These are phyloP conservation scores for Barnettozyma sucrosica DNA, from an alignment of 805 yeast genomes.

Conservation along the genomic window DNA sequence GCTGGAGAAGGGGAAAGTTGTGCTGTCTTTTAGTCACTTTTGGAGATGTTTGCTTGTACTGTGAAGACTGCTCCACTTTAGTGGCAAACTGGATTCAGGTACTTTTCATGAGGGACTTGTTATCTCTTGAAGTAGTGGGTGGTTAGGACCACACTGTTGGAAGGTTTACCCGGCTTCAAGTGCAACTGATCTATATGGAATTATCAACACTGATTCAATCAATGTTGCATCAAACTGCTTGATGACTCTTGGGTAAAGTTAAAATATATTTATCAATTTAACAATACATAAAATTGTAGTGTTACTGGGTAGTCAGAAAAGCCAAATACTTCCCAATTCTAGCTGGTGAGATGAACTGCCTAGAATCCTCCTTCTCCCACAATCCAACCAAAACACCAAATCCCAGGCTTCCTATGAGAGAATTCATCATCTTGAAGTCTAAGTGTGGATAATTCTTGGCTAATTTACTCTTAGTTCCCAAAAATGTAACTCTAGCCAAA, in stretches of 20 bases:
- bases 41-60: background rate
- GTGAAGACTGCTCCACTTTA: background rate
- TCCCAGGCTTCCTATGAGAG: conserved; percentile 5
- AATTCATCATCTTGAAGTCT: background rate
- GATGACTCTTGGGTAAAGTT: too few relatives aligned
- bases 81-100: background rate
- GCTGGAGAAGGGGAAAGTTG: background rate
- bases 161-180: background rate
- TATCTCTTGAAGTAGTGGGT: background rate
- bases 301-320: background rate
- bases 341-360: conserved; percentile 2
- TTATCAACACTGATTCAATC: too few relatives aligned
- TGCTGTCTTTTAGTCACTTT: conserved; percentile 1
- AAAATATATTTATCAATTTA: too few relatives aligned
- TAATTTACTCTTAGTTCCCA: conserved; percentile 4
- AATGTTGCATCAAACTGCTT: too few relatives aligned
- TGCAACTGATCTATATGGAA: too few relatives aligned
- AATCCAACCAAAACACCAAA: conserved; percentile 1
- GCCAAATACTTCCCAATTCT: conserved; percentile 1
- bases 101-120: background rate
- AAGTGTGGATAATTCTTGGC: background rate
- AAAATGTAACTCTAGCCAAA: conserved; percentile 4
- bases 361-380: background rate
- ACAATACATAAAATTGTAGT: background rate
- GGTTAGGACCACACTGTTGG: background rate